Evolutionary conservation across 805 yeast species (phyloP).

Genomic region (Maudiozyma serrabonitensis): DNA sequence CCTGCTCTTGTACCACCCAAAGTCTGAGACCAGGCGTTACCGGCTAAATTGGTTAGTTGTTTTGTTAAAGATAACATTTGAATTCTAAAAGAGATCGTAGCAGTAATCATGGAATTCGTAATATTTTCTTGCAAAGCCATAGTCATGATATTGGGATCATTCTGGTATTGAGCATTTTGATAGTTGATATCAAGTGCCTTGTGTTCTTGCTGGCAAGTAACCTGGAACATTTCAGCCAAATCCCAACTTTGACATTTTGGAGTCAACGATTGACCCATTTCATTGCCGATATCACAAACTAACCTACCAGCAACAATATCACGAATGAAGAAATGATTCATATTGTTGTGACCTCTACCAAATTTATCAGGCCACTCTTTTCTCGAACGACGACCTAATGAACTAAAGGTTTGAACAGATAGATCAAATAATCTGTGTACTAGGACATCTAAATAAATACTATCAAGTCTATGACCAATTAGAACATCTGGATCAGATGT

Average conservation of each 20-base stretch:
- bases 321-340: constrained; percentile 46
- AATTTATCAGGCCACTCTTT: constrained; percentile 70
- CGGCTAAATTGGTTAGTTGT: constrained; percentile 87
- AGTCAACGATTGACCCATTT: constrained; percentile 87
- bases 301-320: constrained; percentile 79
- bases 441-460: constrained; percentile 66
- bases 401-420: constrained; percentile 65
- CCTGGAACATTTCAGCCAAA: constrained; percentile 78
- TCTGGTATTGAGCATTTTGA: constrained; percentile 53
- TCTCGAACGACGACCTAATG: constrained; percentile 73
- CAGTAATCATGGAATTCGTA: constrained; percentile 56
- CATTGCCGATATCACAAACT: constrained; percentile 87
- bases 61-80: constrained; percentile 85
- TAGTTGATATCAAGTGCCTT: constrained; percentile 63
- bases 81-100: constrained; percentile 68
- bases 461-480: constrained; percentile 79
- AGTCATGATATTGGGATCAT: constrained; percentile 55
- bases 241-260: constrained; percentile 93
- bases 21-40: constrained; percentile 95
- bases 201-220: constrained; percentile 59
- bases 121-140: constrained; percentile 65
- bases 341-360: constrained; percentile 42
- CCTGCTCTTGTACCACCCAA: constrained; percentile 93
- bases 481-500: constrained; percentile 87
- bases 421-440: constrained; percentile 72